These are phyloP conservation scores for Botrytis squamosa DNA, from an alignment of 2,329 filamentous ascomycete species.

Conservation along the genomic window DNA sequence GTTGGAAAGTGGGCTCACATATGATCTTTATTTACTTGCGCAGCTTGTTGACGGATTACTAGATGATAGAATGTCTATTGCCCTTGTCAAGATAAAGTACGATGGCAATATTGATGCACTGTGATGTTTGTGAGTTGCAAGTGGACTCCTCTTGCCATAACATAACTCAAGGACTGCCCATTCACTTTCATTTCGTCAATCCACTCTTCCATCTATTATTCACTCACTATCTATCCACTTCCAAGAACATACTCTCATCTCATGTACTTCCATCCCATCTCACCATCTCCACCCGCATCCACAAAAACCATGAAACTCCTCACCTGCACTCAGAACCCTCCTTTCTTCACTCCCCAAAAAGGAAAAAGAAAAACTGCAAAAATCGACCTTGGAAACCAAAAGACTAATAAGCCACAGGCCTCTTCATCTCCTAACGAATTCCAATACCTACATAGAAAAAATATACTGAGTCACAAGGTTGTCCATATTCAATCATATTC, in stretches of 20 bases:
- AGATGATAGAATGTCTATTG: background rate
- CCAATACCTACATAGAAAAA: background rate
- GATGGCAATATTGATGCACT: too few species aligned
- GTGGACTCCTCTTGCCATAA: background rate
- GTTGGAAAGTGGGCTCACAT: background rate
- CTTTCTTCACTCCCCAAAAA: background rate
- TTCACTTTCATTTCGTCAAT: background rate
- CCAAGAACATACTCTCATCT: background rate
- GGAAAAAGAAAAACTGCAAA: too few species aligned
- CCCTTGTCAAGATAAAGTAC: accelerated
- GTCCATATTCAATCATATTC: background rate
- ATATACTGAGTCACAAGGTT: background rate
- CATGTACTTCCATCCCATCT: background rate
- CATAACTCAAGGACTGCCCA: background rate
- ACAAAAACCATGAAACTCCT: background rate
- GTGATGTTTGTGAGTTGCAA: background rate
- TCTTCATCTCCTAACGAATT: background rate
- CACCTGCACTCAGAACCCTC: background rate
- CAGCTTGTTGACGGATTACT: background rate
- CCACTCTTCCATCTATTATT: background rate
- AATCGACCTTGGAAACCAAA: background rate
- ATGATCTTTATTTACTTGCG: too few species aligned
- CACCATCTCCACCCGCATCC: background rate
- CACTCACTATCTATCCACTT: background rate
- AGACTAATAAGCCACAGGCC: background rate